Conservation (phyloP, 345 rosid species). For the Sapria himalayana region DNA sequence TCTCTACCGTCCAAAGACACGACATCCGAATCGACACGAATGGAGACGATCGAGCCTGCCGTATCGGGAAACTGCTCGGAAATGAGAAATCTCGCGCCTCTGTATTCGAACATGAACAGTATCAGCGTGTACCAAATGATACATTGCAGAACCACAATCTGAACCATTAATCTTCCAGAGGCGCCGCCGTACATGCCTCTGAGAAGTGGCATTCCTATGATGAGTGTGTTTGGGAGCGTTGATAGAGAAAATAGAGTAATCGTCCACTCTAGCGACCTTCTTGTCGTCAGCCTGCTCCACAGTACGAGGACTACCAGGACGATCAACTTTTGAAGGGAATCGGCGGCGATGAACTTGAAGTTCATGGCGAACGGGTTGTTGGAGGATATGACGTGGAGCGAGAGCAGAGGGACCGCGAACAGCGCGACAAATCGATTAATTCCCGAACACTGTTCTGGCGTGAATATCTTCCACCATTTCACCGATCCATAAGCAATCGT, state of each 20-base stretch:
- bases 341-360: constrained; percentile 74
- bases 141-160: constrained; percentile 82
- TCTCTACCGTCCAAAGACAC: constrained; percentile 67
- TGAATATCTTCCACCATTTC: constrained; percentile 96
- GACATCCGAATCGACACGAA: constrained; percentile 77
- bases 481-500: constrained; percentile 86
- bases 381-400: constrained; percentile 85
- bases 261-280: constrained; percentile 80
- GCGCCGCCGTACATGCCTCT: constrained; percentile 68
- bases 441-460: constrained; percentile 93
- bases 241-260: constrained; percentile 82
- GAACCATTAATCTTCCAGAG: constrained; percentile 79
- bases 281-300: constrained; percentile 39
- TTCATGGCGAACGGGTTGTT: constrained; percentile 76
- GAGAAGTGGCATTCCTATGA: constrained; percentile 85
- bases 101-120: constrained; percentile 70
- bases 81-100: constrained; percentile 71
- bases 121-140: constrained; percentile 93
- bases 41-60: constrained; percentile 74
- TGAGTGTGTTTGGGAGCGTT: constrained; percentile 80
- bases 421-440: constrained; percentile 96
- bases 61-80: constrained; percentile 95
- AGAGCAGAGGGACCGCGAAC: constrained; percentile 92
- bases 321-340: constrained; percentile 63
- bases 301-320: constrained; percentile 35